These are phyloP conservation scores for Dendrostoma leiphaemia DNA, from an alignment of 2,329 filamentous ascomycete species.

Conservation along the genomic window DNA sequence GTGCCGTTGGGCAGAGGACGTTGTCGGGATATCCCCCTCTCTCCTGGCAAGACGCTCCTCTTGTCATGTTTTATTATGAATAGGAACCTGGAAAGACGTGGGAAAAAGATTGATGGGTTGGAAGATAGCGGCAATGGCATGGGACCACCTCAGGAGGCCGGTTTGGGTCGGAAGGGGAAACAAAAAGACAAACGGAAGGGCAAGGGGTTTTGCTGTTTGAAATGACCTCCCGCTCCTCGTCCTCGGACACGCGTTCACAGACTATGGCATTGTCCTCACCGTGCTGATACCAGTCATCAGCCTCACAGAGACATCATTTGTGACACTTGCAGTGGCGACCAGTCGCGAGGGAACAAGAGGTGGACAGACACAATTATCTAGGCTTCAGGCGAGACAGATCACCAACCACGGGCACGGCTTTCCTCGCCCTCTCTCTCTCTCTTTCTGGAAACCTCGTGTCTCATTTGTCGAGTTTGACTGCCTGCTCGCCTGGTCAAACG, in stretches of 20 bases:
- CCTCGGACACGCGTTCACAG: background rate
- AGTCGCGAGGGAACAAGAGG: background rate
- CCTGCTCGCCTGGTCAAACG: background rate
- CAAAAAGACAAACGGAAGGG: background rate
- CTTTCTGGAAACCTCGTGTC: background rate
- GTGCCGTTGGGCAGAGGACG: too few species aligned
- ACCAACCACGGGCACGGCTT: background rate
- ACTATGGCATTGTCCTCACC: background rate
- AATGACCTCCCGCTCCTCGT: background rate
- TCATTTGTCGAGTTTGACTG: background rate
- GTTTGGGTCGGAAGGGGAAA: background rate
- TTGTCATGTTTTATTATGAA: too few species aligned
- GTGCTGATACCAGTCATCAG: background rate
- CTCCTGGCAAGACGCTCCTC: too few species aligned
- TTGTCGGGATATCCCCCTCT: too few species aligned
- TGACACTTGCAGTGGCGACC: background rate
- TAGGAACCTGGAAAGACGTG: background rate
- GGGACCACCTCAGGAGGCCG: too few species aligned
- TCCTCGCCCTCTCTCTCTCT: conserved; percentile 1
- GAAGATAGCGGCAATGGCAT: too few species aligned
- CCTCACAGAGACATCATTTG: conserved; percentile 11
- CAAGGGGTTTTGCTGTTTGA: background rate
- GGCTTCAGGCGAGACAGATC: conserved; percentile 3
- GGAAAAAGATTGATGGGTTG: conserved; percentile 4
- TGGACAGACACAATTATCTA: conserved; percentile 1